Evolutionary conservation across 768 basidiomycete genomes (phyloP), one percentile per base, ranked within the genome.

Genomic region (Amanita polypyramis): DNA sequence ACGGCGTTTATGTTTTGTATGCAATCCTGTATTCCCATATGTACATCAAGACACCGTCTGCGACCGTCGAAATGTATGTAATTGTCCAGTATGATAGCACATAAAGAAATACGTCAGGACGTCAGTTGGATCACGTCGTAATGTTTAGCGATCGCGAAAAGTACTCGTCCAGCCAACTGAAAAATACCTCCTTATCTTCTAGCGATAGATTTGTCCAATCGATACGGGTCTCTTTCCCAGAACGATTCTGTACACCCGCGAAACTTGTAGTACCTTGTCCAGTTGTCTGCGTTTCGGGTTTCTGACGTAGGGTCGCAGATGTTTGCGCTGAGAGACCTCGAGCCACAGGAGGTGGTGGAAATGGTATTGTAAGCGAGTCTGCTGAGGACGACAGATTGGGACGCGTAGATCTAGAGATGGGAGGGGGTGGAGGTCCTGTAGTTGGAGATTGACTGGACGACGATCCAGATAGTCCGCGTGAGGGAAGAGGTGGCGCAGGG

Each of bases 121-220:
- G n/a, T n/a, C n/a, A n/a, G n/a, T n/a, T n/a, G n/a, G n/a, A n/a
- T n/a, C n/a, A n/a, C n/a, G n/a, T 4, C 25, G 27, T 47, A 23
- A 70, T 57, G 34, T 56, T 56, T 32, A 66, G 60, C 42, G 65
- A 66, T 29, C 70, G 69, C 12, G 75, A 71, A 56, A 90, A 90
- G 64, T 81, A 89, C 56, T 88, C 86, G 58, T 90, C 86, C 17
- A 90, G 67, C 85, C 86, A 89, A 51, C 64, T 63, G 61, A 89
- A 90, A 58, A 90, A 84, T 20, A 68, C 75, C 25, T 76, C 65
- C 58, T 86, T 89, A 56, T 90, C 85, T 58, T 80, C 72, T 17
- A 60, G 56, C 1, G 77, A 75, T 40, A 90, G 68, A 59, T 84
- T 79, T 4, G 70, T 61, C 86, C 86, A 90, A 58, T 86, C 79